Base-by-base conservation (phyloP, 2,329 filamentous ascomycete species). In the Dissoconium aciculare region DNA sequence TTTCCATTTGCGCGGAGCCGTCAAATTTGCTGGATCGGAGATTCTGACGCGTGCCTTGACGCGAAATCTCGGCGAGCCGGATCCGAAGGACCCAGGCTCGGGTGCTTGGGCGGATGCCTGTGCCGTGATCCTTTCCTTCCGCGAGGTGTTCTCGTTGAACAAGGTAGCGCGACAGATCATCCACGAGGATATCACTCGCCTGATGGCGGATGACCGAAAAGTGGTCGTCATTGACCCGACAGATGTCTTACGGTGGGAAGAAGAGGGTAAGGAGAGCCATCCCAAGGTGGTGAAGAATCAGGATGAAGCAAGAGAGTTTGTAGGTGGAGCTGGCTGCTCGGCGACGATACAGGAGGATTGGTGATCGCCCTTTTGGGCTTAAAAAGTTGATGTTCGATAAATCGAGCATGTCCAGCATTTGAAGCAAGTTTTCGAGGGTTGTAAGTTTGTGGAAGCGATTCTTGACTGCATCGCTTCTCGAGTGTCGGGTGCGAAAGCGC, bases 1-100 rank as follows among this genome's bases (percentile, higher is more conserved):
- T 14, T 44, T 43, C 32, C 41, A 44, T 9, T 30, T 44, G 27
- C 36, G 42, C 17, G 42, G 42, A 27, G 40, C 42, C 13, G 42
- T 44, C 5, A 38, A 40, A 5, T 44, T 43, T 15, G 34, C 42
- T 8, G 42, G 42, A 3, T 34, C 42, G 2, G 42, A 44, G 10
- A 36, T 41, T 5, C 33, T 44, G 28, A 44, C 42, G 6, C 34
- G 42, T 10, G 42, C 38, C 3, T 30, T 44, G 11, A 30, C 38
- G 1, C 35, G 37, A 5, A 34, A 39, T 17, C 32, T 44, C 1
- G 42, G 42, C 5, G 30, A 39, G 10, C 25, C 29, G 4, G 40
- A 40, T 17, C 30, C 36, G 3, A 19, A 16, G 3, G 42, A 42
- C 14, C 37, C 32, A 11, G 42, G 34, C 9, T 45, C 42, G 1